Evolutionary conservation across 2,329 filamentous ascomycete species (phyloP).

Genomic region (Didymella sp.): DNA sequence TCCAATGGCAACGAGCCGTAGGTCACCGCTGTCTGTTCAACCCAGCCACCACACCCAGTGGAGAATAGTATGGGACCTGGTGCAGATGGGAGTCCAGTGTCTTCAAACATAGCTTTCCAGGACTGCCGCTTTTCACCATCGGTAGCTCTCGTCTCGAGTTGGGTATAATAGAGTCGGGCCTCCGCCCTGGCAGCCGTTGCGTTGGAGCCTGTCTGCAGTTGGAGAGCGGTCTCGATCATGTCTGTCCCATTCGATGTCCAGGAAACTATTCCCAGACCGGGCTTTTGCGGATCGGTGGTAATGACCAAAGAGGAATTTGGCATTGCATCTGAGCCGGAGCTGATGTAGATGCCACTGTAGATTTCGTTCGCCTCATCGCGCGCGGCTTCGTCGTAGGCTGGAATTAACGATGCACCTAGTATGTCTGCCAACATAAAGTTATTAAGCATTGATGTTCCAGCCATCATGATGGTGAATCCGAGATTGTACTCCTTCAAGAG

Average conservation of each 20-base stretch:
- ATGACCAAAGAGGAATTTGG: conserved; percentile 40
- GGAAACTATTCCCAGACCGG: conserved; percentile 39
- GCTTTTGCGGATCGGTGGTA: conserved; percentile 29
- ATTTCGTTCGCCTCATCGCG: conserved; percentile 36
- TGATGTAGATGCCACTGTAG: conserved; percentile 39
- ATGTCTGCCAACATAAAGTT: conserved; percentile 17
- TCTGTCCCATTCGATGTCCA: conserved; percentile 47
- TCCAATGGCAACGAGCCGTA: conserved; percentile 34
- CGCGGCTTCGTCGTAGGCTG: conserved; percentile 37
- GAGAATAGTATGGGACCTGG: conserved; percentile 27
- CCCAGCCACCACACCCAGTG: conserved; percentile 35
- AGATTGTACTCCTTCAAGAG: conserved; percentile 55
- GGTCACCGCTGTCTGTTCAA: conserved; percentile 31
- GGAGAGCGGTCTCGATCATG: conserved; percentile 29
- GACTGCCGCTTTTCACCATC: conserved; percentile 24
- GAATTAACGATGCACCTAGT: conserved; percentile 26
- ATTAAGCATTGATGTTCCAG: conserved; percentile 32
- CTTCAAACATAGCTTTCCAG: conserved; percentile 36
- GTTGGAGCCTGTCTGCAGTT: conserved; percentile 20
- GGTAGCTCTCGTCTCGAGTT: conserved; percentile 22
- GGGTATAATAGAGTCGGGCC: conserved; percentile 32
- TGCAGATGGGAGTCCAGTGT: conserved; percentile 23
- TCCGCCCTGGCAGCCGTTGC: conserved; percentile 16
- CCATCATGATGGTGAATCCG: conserved; percentile 52
- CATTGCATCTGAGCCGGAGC: conserved; percentile 3